Evolutionary conservation across 768 basidiomycete genomes (phyloP).

Genomic region (Lyophyllum atratum): DNA sequence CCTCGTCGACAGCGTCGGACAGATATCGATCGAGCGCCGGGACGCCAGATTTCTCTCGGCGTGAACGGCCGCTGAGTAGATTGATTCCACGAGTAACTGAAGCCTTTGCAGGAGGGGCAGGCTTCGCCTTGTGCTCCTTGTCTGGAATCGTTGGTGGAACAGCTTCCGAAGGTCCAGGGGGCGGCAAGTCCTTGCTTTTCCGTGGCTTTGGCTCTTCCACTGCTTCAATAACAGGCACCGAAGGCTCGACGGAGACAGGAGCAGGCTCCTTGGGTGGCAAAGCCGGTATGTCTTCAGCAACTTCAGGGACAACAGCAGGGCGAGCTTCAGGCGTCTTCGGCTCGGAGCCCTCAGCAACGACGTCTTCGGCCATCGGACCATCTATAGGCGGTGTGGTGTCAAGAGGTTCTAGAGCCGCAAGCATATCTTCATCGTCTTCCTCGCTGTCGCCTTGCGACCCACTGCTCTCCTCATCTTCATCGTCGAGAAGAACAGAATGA

Average conservation of each 20-base stretch:
- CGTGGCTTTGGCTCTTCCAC: slow-evolving; percentile 25
- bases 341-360: slow-evolving; percentile 41
- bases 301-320: slow-evolving; percentile 32
- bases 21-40: slow-evolving; percentile 77
- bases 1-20: slow-evolving; percentile 54
- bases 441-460: slow-evolving; percentile 47
- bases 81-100: slow-evolving; percentile 20
- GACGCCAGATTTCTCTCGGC: slow-evolving; percentile 83
- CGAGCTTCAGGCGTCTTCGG: slow-evolving; percentile 81
- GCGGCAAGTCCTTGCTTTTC: slow-evolving; percentile 32
- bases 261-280: slow-evolving; percentile 20
- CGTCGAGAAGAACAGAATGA: slow-evolving; percentile 76
- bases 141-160: slow-evolving; percentile 30
- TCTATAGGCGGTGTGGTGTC: slow-evolving; percentile 17
- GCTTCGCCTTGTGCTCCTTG: slow-evolving; percentile 31
- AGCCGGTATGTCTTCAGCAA: slow-evolving; percentile 21
- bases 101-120: slow-evolving; percentile 22
- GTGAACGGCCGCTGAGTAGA: slow-evolving; percentile 33
- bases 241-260: slow-evolving; percentile 7
- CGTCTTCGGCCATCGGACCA: slow-evolving; percentile 21
- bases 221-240: slow-evolving; percentile 4
- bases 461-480: slow-evolving; percentile 60
- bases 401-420: slow-evolving; percentile 21
- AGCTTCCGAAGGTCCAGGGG: slow-evolving; percentile 20
- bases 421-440: slow-evolving; percentile 29